Conservation (phyloP, 257 asterid genomes). For the Handroanthus guayacan region DNA sequence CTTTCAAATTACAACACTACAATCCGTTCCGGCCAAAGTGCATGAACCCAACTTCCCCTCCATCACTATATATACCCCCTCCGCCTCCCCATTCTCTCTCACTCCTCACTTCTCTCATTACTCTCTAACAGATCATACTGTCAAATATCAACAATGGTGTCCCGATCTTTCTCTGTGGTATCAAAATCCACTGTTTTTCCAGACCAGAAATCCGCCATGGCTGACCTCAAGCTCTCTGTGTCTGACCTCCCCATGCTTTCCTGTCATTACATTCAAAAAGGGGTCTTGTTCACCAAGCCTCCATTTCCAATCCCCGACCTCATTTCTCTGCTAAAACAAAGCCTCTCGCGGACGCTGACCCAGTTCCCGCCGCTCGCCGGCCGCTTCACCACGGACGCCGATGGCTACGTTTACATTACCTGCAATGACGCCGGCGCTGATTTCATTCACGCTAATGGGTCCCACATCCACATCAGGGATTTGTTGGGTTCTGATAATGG, state of each 20-base stretch:
- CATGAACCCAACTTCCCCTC: conserved; percentile 30
- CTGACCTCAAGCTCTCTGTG: conserved; percentile 45
- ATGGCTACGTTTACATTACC: conserved; percentile 34
- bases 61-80: conserved; percentile 6
- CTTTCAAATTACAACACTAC: background rate
- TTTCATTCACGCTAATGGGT: conserved; percentile 42
- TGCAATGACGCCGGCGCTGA: conserved; percentile 51
- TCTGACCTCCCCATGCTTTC: conserved; percentile 59
- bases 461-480: conserved; percentile 38
- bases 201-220: conserved; percentile 29
- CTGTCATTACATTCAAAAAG: conserved; percentile 56
- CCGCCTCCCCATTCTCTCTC: background rate
- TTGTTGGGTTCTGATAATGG: conserved; percentile 8
- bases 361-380: conserved; percentile 61
- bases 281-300: conserved; percentile 34
- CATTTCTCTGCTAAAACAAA: conserved; percentile 30
- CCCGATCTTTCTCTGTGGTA: conserved; percentile 17
- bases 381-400: conserved; percentile 45
- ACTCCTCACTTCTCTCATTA: background rate
- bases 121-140: background rate
- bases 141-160: conserved; percentile 26
- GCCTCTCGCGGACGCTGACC: conserved; percentile 44
- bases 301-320: conserved; percentile 36
- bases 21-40: conserved; percentile 15
- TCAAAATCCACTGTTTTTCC: conserved; percentile 44